Evolutionary conservation across 345 rosid species (phyloP).

Genomic region (Adansonia digitata): DNA sequence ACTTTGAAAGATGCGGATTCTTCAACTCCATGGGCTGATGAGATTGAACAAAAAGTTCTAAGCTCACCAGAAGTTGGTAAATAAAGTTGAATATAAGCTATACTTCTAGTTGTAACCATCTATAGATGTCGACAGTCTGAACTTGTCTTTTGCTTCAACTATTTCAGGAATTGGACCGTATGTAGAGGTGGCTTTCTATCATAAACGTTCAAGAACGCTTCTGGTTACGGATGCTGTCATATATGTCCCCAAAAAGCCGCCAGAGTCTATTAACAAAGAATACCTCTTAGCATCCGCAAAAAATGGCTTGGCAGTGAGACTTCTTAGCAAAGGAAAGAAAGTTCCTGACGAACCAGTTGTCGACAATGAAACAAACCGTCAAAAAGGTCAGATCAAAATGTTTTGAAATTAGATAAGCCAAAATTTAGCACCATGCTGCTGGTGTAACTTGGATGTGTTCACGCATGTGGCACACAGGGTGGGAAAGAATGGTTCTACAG

Average conservation of each 20-base stretch:
- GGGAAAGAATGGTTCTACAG: conserved; percentile 99
- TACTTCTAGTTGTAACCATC: conserved; percentile 1
- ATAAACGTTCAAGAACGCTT: conserved; percentile 73
- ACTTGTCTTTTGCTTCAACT: no score
- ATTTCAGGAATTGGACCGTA: conserved; percentile 84
- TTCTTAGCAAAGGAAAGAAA: conserved; percentile 87
- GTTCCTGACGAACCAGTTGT: conserved; percentile 77
- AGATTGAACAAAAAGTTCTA: conserved; percentile 84
- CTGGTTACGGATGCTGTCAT: conserved; percentile 89
- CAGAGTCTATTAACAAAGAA: conserved; percentile 69
- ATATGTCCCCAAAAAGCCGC: conserved; percentile 73
- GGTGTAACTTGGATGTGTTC: conserved; percentile 8
- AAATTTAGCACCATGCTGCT: background rate
- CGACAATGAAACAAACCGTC: conserved; percentile 61
- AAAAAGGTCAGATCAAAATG: conserved; percentile 49
- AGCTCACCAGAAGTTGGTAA: conserved; percentile 99
- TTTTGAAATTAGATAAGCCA: background rate
- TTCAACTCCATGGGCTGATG: conserved; percentile 84
- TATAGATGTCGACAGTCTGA: background rate
- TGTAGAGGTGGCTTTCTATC: conserved; percentile 94
- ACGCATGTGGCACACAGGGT: conserved; percentile 55
- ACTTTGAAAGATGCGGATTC: conserved; percentile 63
- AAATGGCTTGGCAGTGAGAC: conserved; percentile 87
- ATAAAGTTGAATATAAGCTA: background rate
- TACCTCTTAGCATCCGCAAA: conserved; percentile 85